Conservation (phyloP, 2,329 filamentous ascomycete genomes). For the Parastagonospora avenae region DNA sequence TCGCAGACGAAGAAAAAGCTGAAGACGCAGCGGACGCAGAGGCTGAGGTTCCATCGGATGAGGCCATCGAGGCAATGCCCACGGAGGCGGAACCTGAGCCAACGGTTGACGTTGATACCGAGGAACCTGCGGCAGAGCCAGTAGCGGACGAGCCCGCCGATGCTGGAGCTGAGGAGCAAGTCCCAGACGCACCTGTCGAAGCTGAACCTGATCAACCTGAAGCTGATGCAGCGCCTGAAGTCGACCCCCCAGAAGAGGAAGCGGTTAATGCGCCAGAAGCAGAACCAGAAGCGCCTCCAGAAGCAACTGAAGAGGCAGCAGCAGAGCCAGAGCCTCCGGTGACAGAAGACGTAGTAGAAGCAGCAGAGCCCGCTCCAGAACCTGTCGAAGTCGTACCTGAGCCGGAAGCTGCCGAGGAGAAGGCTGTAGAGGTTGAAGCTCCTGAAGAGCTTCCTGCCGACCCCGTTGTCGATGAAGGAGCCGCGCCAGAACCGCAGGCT, state of each 20-base stretch:
- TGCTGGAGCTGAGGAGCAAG: neutral
- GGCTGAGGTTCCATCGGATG: no score
- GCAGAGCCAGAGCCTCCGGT: neutral
- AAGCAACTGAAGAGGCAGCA: neutral
- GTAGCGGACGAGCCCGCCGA: neutral
- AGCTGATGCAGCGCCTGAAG: neutral
- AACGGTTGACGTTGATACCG: neutral
- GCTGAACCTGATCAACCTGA: no score
- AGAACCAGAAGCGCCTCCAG: neutral
- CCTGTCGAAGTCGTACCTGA: neutral
- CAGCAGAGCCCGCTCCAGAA: neutral
- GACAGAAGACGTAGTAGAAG: neutral
- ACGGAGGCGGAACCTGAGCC: neutral
- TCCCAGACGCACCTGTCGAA: no score
- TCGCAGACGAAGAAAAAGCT: no score
- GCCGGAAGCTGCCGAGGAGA: neutral
- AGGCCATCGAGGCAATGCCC: no score
- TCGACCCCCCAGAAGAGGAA: neutral
- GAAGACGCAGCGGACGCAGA: no score
- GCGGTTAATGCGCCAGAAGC: neutral
- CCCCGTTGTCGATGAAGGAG: neutral
- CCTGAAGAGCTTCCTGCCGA: neutral
- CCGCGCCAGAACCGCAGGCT: neutral
- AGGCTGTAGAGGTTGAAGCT: neutral
- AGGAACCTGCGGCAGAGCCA: constrained; percentile 1